Base-by-base conservation (phyloP, 1,284 basidiomycete genomes). In the Wolfiporia cocos region DNA sequence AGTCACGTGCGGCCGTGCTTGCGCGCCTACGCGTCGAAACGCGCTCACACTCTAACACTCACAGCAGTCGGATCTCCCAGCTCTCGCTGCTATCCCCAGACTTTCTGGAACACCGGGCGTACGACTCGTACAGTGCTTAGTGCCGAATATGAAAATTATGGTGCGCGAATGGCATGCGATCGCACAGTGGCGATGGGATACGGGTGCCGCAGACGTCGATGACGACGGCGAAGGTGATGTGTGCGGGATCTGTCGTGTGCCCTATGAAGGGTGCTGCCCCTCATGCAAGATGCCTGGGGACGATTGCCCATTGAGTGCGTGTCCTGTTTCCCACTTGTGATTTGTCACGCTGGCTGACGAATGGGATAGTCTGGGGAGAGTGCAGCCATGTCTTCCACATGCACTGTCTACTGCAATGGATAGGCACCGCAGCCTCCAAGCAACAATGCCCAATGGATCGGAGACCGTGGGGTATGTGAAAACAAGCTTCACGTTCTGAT, bases 371-470 rank as follows among this genome's bases (percentile, higher is more conserved):
- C 44, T 96, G 92, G 90, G 93, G 93, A 20, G 85, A 94, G 66
- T 97, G 93, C 58, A 90, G 83, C 5, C 93, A 96, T 61, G 82
- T 95, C 43, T 94, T 92, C 59, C 92, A 94, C 62, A 91, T 93
- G 89, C 91, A 94, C 63, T 96, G 93, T 65, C 67, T 97, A 11
- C 73, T 94, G 51, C 95, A 95, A 62, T 97, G 93, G 93, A 81
- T 96, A 47, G 81, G 81, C 2, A 92, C 91, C 0, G 73, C 83
- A 3, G 78, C 86, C 12, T 90, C 86, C 26, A 94, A 94, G 59
- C 81, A 86, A 53, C 89, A 92, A 55, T 96, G 93, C 69, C 93
- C 93, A 10, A 92, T 97, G 86, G 93, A 96, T 58, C 73, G 93
- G 33, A 71, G 90, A 55, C 72, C 82, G 4, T 97, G 93, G 93